Conservation (phyloP, 805 yeast genomes). For the Wickerhamomyces xylosicus region DNA sequence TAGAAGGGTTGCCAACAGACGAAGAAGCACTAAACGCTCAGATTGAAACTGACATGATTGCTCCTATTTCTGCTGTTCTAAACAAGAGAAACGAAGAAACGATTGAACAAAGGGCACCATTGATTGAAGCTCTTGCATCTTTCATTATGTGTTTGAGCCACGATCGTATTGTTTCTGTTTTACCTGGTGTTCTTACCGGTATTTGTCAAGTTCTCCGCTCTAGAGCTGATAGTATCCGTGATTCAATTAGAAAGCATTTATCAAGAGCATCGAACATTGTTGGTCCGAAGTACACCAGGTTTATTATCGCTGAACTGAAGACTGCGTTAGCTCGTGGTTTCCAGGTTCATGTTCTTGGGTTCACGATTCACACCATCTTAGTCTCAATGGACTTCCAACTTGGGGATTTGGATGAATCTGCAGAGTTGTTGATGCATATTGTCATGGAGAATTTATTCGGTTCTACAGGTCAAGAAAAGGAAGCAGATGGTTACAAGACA, state of each 20-base stretch:
- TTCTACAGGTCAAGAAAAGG: slow-evolving; percentile 86
- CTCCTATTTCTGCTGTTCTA: slow-evolving; percentile 51
- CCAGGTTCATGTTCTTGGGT: slow-evolving; percentile 87
- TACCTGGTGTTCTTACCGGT: slow-evolving; percentile 78
- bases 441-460: slow-evolving; percentile 94
- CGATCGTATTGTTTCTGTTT: slow-evolving; percentile 41
- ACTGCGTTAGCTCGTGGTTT: slow-evolving; percentile 81
- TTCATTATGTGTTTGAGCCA: slow-evolving; percentile 52
- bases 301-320: slow-evolving; percentile 68
- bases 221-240: slow-evolving; percentile 80
- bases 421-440: slow-evolving; percentile 49
- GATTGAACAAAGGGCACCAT: slow-evolving; percentile 59
- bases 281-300: slow-evolving; percentile 66
- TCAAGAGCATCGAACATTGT: slow-evolving; percentile 52
- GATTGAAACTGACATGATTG: slow-evolving; percentile 47
- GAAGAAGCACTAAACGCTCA: slow-evolving; percentile 31
- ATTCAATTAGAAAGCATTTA: slow-evolving; percentile 68
- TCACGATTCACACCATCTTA: slow-evolving; percentile 68
- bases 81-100: slow-evolving; percentile 69
- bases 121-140: slow-evolving; percentile 72
- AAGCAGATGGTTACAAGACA: slow-evolving; percentile 81
- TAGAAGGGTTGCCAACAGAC: slow-evolving; percentile 26
- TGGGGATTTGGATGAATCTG: slow-evolving; percentile 70
- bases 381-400: slow-evolving; percentile 42
- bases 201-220: slow-evolving; percentile 85